A percentile compares a stretch with the other conserved stretches of the same genome.
phyloP scores from a whole-genome alignment of 805 yeast species.

The Monosporozyma yasuniensis region DNA sequence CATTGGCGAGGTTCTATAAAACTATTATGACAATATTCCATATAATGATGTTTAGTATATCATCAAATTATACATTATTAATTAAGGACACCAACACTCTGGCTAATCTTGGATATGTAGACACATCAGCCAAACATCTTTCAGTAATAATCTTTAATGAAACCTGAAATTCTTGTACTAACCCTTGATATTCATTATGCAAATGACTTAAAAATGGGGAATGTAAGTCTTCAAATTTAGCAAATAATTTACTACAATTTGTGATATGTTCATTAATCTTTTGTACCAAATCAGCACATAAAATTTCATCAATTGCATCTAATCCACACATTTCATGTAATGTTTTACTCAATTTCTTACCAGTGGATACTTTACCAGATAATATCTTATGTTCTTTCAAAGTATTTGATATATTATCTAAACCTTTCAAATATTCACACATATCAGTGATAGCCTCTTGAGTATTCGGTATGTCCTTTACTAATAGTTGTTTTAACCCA shows the following conservation, averaged over 20 bases:
- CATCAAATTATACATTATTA: neutral
- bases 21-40: too few species aligned
- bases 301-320: slow-evolving; percentile 14
- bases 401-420: slow-evolving; percentile 17
- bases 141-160: slow-evolving; percentile 24
- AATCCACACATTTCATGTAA: slow-evolving; percentile 23
- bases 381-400: slow-evolving; percentile 14
- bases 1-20: too few species aligned
- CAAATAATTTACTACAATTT: slow-evolving; percentile 8
- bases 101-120: slow-evolving; percentile 8
- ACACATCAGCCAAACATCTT: slow-evolving; percentile 15
- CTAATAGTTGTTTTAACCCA: slow-evolving; percentile 15
- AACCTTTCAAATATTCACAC: slow-evolving; percentile 19
- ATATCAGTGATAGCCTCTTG: slow-evolving; percentile 20
- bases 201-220: slow-evolving; percentile 24
- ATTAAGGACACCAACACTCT: slow-evolving; percentile 8
- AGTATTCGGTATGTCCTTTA: slow-evolving; percentile 16
- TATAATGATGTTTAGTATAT: too few species aligned
- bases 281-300: slow-evolving; percentile 12
- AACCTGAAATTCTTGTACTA: slow-evolving; percentile 24
- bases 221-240: slow-evolving; percentile 10
- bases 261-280: slow-evolving; percentile 10
- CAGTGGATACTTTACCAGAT: slow-evolving; percentile 12
- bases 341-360: slow-evolving; percentile 17
- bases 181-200: slow-evolving; percentile 25